Conservation (phyloP, 371 early-diverging fungal species). For the Mucor ambiguus region DNA sequence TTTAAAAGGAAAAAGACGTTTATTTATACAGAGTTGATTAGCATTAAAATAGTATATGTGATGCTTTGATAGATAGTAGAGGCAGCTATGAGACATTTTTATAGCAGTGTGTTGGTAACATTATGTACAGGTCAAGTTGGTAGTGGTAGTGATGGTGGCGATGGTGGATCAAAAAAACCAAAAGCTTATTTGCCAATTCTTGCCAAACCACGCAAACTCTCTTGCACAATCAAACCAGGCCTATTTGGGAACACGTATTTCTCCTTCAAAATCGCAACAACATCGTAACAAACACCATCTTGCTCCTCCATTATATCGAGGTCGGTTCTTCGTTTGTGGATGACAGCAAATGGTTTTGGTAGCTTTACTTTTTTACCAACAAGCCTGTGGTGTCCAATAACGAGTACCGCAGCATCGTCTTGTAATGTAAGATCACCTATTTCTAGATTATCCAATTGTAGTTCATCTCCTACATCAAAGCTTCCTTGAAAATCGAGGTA, state of each 20-base stretch:
- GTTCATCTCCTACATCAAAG: conserved; percentile 33
- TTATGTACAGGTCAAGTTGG: not conserved
- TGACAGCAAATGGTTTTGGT: conserved; percentile 54
- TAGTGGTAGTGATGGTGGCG: too few species aligned
- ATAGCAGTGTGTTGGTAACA: not conserved
- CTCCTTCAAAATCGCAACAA: conserved; percentile 49
- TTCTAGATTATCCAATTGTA: conserved; percentile 27
- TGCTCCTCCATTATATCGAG: conserved; percentile 25
- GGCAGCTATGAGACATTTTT: not conserved
- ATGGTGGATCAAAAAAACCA: not conserved
- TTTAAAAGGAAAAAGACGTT: not conserved
- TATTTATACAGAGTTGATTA: not conserved
- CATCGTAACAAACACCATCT: conserved; percentile 36
- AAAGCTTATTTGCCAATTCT: conserved; percentile 15
- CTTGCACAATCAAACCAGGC: conserved; percentile 50
- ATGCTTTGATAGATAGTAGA: not conserved
- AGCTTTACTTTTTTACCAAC: conserved; percentile 47
- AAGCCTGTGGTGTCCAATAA: conserved; percentile 53
- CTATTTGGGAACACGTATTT: conserved; percentile 57
- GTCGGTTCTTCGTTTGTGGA: conserved; percentile 33
- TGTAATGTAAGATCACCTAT: conserved; percentile 45
- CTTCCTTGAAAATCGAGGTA: conserved; percentile 61
- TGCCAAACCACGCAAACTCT: conserved; percentile 35
- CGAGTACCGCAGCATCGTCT: conserved; percentile 41
- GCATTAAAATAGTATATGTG: not conserved